Evolutionary conservation across 2,329 filamentous ascomycete species (phyloP).

Genomic region (Rhexocercosporidium sp.): DNA sequence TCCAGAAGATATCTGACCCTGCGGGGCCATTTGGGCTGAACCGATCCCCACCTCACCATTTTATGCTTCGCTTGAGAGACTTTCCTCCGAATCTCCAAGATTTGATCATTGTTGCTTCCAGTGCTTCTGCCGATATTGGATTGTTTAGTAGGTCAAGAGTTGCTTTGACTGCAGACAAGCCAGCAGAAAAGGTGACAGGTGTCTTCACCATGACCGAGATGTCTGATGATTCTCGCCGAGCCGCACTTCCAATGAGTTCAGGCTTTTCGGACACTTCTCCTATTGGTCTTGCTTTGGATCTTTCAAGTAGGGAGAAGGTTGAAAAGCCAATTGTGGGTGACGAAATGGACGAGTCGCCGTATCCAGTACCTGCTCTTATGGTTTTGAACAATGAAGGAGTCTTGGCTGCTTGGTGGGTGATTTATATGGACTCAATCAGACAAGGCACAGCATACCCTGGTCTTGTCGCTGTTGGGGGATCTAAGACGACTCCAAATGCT

Average conservation of each 20-base stretch:
- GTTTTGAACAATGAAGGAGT: slow-evolving; percentile 88
- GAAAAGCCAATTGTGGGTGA: slow-evolving; percentile 74
- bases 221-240: slow-evolving; percentile 75
- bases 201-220: slow-evolving; percentile 77
- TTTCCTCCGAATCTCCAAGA: slow-evolving; percentile 84
- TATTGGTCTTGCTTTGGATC: slow-evolving; percentile 80
- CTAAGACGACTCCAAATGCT: slow-evolving; percentile 26
- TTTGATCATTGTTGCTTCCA: slow-evolving; percentile 80
- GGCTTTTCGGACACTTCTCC: slow-evolving; percentile 74
- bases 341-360: slow-evolving; percentile 78
- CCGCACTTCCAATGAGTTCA: slow-evolving; percentile 74
- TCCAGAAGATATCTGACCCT: slow-evolving; percentile 77
- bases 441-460: slow-evolving; percentile 75
- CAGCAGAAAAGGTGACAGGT: slow-evolving; percentile 63
- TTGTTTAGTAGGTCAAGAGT: slow-evolving; percentile 76
- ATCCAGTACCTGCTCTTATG: slow-evolving; percentile 83
- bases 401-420: slow-evolving; percentile 85
- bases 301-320: slow-evolving; percentile 83
- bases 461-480: slow-evolving; percentile 54
- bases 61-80: slow-evolving; percentile 75
- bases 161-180: slow-evolving; percentile 65
- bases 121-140: slow-evolving; percentile 78
- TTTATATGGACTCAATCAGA: slow-evolving; percentile 86
- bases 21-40: slow-evolving; percentile 73
- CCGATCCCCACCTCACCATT: slow-evolving; percentile 74